These are phyloP conservation scores for Beverwykella pulmonaria DNA, from an alignment of 495 filamentous ascomycete species.

Conservation along the genomic window DNA sequence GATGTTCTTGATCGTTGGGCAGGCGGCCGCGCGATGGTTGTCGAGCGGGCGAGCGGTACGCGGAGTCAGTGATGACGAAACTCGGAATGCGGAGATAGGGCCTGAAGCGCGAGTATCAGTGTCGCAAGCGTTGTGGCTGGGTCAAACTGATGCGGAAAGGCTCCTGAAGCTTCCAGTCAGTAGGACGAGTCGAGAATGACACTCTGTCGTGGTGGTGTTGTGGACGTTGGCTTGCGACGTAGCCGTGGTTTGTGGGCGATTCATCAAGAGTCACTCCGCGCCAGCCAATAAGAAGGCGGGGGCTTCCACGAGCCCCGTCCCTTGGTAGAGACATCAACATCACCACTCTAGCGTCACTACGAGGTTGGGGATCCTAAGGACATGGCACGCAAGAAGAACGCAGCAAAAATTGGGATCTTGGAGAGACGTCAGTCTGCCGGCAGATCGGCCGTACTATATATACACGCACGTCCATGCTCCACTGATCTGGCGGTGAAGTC, in stretches of 20 bases:
- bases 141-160: background rate
- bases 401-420: background rate
- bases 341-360: slow-evolving; percentile 16
- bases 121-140: background rate
- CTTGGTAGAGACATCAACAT: slow-evolving; percentile 18
- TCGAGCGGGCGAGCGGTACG: slow-evolving; percentile 9
- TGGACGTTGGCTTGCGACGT: slow-evolving; percentile 8
- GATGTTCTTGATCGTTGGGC: background rate
- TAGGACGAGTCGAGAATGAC: background rate
- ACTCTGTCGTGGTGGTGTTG: background rate
- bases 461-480: slow-evolving; percentile 9
- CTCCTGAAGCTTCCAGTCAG: slow-evolving; percentile 6
- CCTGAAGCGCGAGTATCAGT: background rate
- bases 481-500: slow-evolving; percentile 19
- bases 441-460: slow-evolving; percentile 1
- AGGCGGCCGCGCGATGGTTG: background rate
- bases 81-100: slow-evolving; percentile 16
- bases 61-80: slow-evolving; percentile 21
- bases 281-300: slow-evolving; percentile 21
- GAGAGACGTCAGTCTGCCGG: background rate
- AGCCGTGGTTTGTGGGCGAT: slow-evolving; percentile 3
- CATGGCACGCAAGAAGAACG: background rate
- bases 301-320: slow-evolving; percentile 18
- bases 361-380: background rate
- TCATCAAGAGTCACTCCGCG: slow-evolving; percentile 18